Conservation (phyloP, 1,284 basidiomycete genomes). For the Coriolopsis trogii region DNA sequence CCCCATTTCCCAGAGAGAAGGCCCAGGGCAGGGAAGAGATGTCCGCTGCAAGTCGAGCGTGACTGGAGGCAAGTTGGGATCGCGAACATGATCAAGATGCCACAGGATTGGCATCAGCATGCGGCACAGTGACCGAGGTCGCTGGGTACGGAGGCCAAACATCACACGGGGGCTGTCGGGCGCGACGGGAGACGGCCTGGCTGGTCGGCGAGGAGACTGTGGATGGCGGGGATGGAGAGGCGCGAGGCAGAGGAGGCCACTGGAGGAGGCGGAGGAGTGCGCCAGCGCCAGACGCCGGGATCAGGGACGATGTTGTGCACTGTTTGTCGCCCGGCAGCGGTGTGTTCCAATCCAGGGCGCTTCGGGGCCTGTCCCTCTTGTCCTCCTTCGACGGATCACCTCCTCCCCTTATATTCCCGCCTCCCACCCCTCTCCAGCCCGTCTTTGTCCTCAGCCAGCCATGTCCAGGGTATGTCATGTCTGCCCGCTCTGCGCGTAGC, state of each 20-base stretch:
- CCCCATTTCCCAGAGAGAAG: neutral
- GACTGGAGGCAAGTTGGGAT: neutral
- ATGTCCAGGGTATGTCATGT: conserved; percentile 38
- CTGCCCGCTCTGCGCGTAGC: neutral
- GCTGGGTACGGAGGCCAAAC: too few species aligned
- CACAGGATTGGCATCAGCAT: conserved; percentile 2
- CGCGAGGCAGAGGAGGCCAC: neutral
- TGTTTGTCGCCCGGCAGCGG: conserved; percentile 12
- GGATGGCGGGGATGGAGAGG: too few species aligned
- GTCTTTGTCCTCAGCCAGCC: conserved; percentile 14
- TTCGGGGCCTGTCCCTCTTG: conserved; percentile 19
- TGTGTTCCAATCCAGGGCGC: conserved; percentile 18
- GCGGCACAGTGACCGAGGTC: too few species aligned
- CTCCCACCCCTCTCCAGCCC: conserved; percentile 15
- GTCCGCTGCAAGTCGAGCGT: neutral
- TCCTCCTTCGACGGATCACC: conserved; percentile 27
- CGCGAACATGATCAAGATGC: conserved; percentile 3
- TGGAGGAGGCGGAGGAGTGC: neutral
- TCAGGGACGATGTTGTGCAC: conserved; percentile 11
- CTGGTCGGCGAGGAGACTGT: too few species aligned
- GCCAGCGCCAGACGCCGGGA: conserved; percentile 1
- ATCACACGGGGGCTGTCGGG: too few species aligned
- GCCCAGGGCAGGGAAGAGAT: neutral
- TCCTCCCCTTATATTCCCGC: conserved; percentile 19
- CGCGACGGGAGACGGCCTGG: too few species aligned